Percentiles rank a stretch among this genome's conserved stretches.
Conservation (phyloP, 1,284 basidiomycete species). For the Papiliotrema flavescens region DNA sequence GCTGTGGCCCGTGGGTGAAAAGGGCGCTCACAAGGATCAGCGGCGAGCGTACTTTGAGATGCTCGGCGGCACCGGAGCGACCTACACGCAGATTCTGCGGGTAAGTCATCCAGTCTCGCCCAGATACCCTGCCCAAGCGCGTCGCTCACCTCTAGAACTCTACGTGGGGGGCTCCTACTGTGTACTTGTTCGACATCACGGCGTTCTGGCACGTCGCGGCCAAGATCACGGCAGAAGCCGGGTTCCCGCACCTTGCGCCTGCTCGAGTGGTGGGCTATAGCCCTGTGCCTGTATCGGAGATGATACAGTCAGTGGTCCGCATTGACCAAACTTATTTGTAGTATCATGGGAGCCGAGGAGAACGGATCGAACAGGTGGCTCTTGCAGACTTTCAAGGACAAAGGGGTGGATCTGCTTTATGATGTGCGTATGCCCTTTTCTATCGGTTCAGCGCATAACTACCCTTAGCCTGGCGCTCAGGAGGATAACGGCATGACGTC, state of each 20-base stretch:
- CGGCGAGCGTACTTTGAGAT: neutral
- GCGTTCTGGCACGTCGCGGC: constrained; percentile 9
- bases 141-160: too few species aligned
- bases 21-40: neutral
- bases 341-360: neutral
- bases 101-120: neutral
- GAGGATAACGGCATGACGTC: too few species aligned
- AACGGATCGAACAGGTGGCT: neutral
- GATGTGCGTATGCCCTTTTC: too few species aligned
- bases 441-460: too few species aligned
- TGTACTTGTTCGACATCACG: constrained; percentile 13
- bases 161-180: constrained; percentile 8
- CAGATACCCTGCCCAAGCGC: too few species aligned
- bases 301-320: neutral
- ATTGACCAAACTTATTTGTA: neutral
- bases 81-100: neutral
- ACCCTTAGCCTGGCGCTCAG: too few species aligned
- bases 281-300: constrained; percentile 8
- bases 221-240: constrained; percentile 11
- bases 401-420: too few species aligned
- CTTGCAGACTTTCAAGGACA: too few species aligned
- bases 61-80: neutral
- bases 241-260: constrained; percentile 13
- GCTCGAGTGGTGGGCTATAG: constrained; percentile 9
- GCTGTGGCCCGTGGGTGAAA: neutral